Conservation (phyloP, 1,284 basidiomycete genomes). For the Porogramme epimiltina region DNA sequence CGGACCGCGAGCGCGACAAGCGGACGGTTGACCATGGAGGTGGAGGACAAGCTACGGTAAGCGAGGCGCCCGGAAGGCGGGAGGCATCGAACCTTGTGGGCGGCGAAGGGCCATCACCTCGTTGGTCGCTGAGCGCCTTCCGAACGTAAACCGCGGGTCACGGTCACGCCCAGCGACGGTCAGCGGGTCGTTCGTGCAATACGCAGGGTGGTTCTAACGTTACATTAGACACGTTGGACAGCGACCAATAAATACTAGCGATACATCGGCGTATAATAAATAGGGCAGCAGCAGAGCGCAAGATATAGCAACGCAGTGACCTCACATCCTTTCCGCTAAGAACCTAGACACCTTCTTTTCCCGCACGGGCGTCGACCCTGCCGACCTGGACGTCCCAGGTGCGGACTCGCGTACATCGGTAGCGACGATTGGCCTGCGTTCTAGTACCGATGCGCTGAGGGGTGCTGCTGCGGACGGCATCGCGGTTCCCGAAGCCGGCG, state of each 20-base stretch:
- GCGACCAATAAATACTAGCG: constrained; percentile 13
- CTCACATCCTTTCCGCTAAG: constrained; percentile 39
- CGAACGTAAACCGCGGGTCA: background rate
- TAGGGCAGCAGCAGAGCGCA: background rate
- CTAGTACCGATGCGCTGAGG: constrained; percentile 23
- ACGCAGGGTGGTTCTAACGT: too few relatives aligned
- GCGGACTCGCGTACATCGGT: constrained; percentile 38
- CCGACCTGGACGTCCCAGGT: constrained; percentile 8
- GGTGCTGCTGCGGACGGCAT: constrained; percentile 15
- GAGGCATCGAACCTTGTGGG: too few relatives aligned
- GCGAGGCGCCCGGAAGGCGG: background rate
- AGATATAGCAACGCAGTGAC: background rate
- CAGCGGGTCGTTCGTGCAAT: too few relatives aligned
- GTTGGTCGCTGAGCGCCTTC: background rate
- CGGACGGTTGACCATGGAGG: constrained; percentile 3
- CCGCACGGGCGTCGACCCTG: constrained; percentile 13
- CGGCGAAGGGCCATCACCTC: background rate
- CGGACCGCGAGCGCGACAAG: constrained; percentile 40
- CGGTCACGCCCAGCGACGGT: background rate
- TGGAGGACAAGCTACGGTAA: background rate
- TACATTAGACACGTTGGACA: too few relatives aligned
- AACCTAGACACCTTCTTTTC: constrained; percentile 48
- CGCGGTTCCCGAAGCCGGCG: constrained; percentile 16
- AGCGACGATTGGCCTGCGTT: constrained; percentile 41
- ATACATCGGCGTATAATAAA: constrained; percentile 11